Evolutionary conservation across 306 rosid species (phyloP).

Genomic region (Acacia confusa): DNA sequence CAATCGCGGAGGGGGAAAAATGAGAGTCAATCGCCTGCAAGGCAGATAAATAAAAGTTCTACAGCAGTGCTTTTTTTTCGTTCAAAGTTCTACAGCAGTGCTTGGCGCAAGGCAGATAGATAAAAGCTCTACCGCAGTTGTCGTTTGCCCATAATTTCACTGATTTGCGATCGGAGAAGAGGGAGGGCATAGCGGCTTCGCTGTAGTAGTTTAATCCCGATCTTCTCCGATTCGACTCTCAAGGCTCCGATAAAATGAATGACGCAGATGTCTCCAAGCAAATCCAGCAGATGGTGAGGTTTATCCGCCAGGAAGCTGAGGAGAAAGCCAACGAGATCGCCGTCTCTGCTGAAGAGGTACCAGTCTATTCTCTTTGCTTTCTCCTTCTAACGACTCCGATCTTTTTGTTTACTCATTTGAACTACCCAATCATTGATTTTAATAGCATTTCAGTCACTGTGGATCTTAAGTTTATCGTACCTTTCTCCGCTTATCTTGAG

Average conservation of each 20-base stretch:
- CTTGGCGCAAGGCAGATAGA: neutral
- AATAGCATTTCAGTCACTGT: neutral
- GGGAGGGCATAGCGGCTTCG: constrained; percentile 17
- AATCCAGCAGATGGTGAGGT: constrained; percentile 99
- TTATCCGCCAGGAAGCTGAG: constrained; percentile 93
- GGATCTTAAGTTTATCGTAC: neutral
- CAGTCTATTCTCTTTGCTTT: neutral
- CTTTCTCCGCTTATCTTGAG: neutral
- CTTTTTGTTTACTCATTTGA: neutral
- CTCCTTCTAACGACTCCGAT: neutral
- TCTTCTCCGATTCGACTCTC: constrained; percentile 45
- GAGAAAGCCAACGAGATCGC: constrained; percentile 98
- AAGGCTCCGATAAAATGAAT: constrained; percentile 56
- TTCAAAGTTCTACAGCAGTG: no score
- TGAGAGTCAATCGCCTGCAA: neutral
- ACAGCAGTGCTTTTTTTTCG: no score
- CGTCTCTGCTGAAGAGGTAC: constrained; percentile 90
- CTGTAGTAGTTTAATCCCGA: constrained; percentile 23
- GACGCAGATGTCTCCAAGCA: constrained; percentile 94
- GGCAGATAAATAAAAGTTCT: neutral
- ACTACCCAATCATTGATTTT: constrained; percentile 4
- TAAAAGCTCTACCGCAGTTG: neutral
- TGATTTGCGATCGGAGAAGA: constrained; percentile 15
- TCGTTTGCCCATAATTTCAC: neutral
- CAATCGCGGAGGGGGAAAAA: no score